phyloP scores from a whole-genome alignment of 805 yeast genomes.

The Lipomyces japonicus region DNA sequence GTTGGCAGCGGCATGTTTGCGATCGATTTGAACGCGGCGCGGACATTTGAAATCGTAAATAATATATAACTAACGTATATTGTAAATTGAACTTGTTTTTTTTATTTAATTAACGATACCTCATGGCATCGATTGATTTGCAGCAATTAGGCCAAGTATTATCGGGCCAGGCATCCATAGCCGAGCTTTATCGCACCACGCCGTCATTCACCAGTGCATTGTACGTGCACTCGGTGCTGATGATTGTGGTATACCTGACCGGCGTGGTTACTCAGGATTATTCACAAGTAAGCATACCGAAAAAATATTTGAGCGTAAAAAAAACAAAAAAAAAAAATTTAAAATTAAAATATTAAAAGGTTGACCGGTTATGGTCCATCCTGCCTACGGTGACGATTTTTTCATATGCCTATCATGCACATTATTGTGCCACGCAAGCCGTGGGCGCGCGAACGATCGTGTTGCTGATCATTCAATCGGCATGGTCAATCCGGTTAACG shows the following conservation, averaged over 20 bases:
- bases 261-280: slow-evolving; percentile 14
- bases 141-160: too few species aligned
- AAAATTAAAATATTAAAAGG: slow-evolving; percentile 4
- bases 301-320: background rate
- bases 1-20: too few species aligned
- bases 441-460: slow-evolving; percentile 6
- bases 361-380: slow-evolving; percentile 23
- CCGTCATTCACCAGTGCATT: slow-evolving; percentile 23
- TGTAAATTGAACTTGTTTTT: too few species aligned
- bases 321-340: background rate
- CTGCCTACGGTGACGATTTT: slow-evolving; percentile 18
- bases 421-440: slow-evolving; percentile 1
- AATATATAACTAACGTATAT: too few species aligned
- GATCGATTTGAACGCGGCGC: too few species aligned
- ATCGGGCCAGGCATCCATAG: too few species aligned
- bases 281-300: slow-evolving; percentile 15
- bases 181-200: too few species aligned
- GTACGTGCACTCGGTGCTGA: slow-evolving; percentile 8
- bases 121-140: too few species aligned
- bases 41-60: too few species aligned
- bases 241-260: slow-evolving; percentile 7
- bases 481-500: slow-evolving; percentile 23
- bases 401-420: slow-evolving; percentile 8
- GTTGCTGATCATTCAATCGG: background rate
- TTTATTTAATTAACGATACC: too few species aligned